Base-by-base conservation (phyloP, 176 grass and related monocot genomes). In the Musa itinerans region DNA sequence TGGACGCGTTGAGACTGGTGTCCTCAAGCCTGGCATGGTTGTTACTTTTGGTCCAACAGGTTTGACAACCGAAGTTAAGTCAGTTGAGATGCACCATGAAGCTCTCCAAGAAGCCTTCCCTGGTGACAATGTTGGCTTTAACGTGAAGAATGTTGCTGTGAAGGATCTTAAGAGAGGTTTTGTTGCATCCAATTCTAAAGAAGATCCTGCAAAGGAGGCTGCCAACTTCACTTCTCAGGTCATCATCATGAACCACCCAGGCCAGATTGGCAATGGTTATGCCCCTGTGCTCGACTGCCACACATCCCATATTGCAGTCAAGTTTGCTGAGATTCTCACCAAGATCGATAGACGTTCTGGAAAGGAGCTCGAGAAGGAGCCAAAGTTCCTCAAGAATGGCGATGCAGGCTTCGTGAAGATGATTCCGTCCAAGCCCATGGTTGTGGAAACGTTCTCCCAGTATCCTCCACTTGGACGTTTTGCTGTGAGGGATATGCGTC, bases 231-330 rank as follows among this genome's bases (percentile, higher is more conserved):
- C 87, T 53, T 80, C 92, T 72, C 92, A 92, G 84, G 92, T 96
- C 64, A 96, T 96, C 75, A 96, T 96, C 84, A 96, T 96, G 89
- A 92, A 96, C 81, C 92, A 96, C 83, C 92, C 92, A 74, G 92
- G 92, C 0, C 92, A 92, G 83, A 96, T 96, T 0, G 89, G 92
- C 75, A 92, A 96, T 3, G 92, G 87, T 15, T 96, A 92, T 2
- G 87, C 92, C 14, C 92, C 92, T 12, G 92, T 96, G 63, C 76
- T 96, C 0, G 89, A 96, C 73, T 96, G 89, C 79, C 93, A 92
- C 89, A 96, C 93, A 27, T 96, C 89, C 13, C 89, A 96, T 83
- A 96, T 92, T 52, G 93, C 89, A 2, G 89, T 96, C 6, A 96
- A 96, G 89, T 96, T 96, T 26, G 83, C 87, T 63, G 89, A 92